phyloP scores from a whole-genome alignment of 2,329 filamentous ascomycete species.

The Penicillium olsonii region DNA sequence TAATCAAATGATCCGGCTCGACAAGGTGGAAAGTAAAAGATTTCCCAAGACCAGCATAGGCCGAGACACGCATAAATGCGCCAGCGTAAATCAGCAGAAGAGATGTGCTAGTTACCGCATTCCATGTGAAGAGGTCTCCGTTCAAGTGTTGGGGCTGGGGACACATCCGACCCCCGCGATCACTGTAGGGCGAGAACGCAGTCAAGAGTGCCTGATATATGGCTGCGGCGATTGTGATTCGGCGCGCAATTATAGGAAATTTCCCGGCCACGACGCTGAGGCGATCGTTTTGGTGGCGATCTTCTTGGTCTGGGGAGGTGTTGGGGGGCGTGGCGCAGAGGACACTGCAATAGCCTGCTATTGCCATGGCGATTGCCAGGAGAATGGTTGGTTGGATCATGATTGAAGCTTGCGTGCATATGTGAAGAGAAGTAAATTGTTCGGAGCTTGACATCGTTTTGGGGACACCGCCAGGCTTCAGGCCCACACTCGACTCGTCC shows the following conservation, averaged over 20 bases:
- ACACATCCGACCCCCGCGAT: constrained; percentile 15
- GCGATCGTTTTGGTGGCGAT: constrained; percentile 18
- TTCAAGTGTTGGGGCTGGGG: constrained; percentile 18
- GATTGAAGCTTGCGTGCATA: too few relatives aligned
- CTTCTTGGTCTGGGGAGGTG: constrained; percentile 8
- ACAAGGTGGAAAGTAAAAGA: constrained; percentile 58
- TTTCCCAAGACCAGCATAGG: constrained; percentile 50
- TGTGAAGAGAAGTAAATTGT: too few relatives aligned
- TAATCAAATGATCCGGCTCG: constrained; percentile 49
- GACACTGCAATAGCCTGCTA: constrained; percentile 17
- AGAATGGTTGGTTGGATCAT: too few relatives aligned
- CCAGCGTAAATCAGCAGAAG: constrained; percentile 24
- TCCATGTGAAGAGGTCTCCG: constrained; percentile 29
- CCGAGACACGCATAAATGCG: constrained; percentile 34
- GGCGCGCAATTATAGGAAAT: constrained; percentile 9
- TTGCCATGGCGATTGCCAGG: constrained; percentile 17
- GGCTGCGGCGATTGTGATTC: constrained; percentile 3
- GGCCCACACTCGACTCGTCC: too few relatives aligned
- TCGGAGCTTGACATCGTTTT: too few relatives aligned
- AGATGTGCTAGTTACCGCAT: constrained; percentile 7
- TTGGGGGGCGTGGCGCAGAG: constrained; percentile 28
- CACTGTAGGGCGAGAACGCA: constrained; percentile 6
- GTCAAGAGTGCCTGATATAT: constrained; percentile 26
- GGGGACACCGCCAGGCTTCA: too few relatives aligned
- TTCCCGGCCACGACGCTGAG: constrained; percentile 18